These are phyloP conservation scores for Raffaelea albimanens DNA, from an alignment of 2,329 filamentous ascomycete species.

Conservation along the genomic window DNA sequence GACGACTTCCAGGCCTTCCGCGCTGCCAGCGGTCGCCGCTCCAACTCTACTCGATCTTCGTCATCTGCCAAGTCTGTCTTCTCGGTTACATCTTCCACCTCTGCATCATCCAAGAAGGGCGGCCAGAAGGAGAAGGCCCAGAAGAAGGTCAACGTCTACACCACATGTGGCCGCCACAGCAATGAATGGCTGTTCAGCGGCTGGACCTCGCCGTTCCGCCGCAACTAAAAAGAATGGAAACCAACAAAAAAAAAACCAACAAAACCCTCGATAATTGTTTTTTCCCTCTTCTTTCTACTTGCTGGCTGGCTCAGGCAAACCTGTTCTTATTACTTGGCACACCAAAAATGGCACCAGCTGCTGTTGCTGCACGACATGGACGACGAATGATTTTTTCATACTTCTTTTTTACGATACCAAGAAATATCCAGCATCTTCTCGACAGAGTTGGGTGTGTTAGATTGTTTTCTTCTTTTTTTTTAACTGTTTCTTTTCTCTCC, in stretches of 20 bases:
- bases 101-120: not conserved
- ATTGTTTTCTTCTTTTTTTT: not conserved
- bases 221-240: not conserved
- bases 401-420: not conserved
- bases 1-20: not conserved
- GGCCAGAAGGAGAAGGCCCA: too few species aligned
- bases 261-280: not conserved
- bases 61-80: not conserved
- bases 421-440: too few species aligned
- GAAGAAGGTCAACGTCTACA: conserved; percentile 16
- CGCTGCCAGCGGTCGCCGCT: not conserved
- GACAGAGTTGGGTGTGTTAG: too few species aligned
- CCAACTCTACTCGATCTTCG: not conserved
- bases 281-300: not conserved
- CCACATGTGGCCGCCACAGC: conserved; percentile 16
- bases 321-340: not conserved
- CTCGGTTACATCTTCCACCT: not conserved
- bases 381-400: not conserved
- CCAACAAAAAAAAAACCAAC: not conserved
- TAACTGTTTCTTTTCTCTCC: not conserved
- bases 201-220: conserved; percentile 12
- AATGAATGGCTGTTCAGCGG: conserved; percentile 17
- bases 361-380: not conserved
- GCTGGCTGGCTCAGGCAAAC: not conserved
- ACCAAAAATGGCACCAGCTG: not conserved